Conservation (phyloP, 805 yeast genomes). For the Lachancea mirantina region DNA sequence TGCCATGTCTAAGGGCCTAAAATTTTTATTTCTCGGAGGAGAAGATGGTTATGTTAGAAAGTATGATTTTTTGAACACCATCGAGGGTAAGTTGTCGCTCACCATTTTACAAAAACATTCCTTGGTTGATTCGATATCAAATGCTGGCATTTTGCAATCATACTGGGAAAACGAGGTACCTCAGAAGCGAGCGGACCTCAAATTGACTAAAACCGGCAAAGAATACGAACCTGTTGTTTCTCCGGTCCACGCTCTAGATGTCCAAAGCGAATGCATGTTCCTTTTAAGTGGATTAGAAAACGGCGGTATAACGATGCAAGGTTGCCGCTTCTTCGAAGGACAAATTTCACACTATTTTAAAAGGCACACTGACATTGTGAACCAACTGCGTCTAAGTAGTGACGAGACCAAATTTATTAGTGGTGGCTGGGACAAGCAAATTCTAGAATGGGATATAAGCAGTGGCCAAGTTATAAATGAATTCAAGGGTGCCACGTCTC, state of each 20-base stretch:
- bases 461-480: constrained; percentile 48
- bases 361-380: constrained; percentile 67
- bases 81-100: constrained; percentile 79
- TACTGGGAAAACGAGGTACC: constrained; percentile 99
- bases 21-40: constrained; percentile 90
- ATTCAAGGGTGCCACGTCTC: constrained; percentile 61
- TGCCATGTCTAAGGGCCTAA: constrained; percentile 70
- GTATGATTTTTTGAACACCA: constrained; percentile 76
- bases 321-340: constrained; percentile 80
- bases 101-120: constrained; percentile 90
- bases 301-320: constrained; percentile 84
- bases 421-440: constrained; percentile 85
- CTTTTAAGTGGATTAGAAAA: constrained; percentile 69
- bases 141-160: constrained; percentile 74
- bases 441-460: constrained; percentile 80
- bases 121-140: constrained; percentile 74
- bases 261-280: constrained; percentile 78
- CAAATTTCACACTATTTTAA: constrained; percentile 65
- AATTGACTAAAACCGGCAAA: constrained; percentile 25
- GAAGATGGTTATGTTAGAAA: constrained; percentile 90
- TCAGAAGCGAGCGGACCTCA: constrained; percentile 37
- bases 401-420: constrained; percentile 60
- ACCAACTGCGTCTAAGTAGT: constrained; percentile 57
- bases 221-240: constrained; percentile 54
- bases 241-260: constrained; percentile 85